Evolutionary conservation across 331 rosid genomes (phyloP).

Genomic region (Acacia pycnantha): DNA sequence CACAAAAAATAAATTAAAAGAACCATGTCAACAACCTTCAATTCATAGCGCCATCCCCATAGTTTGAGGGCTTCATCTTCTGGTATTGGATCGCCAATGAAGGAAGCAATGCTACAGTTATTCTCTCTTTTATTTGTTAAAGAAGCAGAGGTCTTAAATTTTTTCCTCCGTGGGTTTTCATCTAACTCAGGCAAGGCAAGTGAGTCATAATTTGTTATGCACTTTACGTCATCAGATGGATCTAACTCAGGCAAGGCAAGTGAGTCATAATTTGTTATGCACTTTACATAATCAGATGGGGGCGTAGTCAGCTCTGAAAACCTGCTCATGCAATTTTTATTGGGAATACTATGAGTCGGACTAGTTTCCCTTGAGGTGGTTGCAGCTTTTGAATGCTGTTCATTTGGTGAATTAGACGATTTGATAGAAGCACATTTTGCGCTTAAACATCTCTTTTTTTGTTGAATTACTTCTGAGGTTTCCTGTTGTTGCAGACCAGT

Average conservation of each 20-base stretch:
- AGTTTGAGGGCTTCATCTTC: slow-evolving; percentile 74
- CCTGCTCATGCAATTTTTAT: slow-evolving; percentile 17
- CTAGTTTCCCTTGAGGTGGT: slow-evolving; percentile 27
- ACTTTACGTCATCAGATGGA: slow-evolving; percentile 36
- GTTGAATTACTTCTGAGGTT: slow-evolving; percentile 17
- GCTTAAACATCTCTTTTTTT: slow-evolving; percentile 9
- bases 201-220: slow-evolving; percentile 34
- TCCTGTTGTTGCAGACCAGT: neutral
- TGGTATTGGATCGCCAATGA: slow-evolving; percentile 80
- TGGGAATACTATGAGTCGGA: slow-evolving; percentile 18
- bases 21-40: slow-evolving; percentile 62
- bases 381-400: slow-evolving; percentile 22
- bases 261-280: slow-evolving; percentile 34
- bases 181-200: slow-evolving; percentile 36
- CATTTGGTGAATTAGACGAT: slow-evolving; percentile 39
- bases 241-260: slow-evolving; percentile 36
- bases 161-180: slow-evolving; percentile 42
- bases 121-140: slow-evolving; percentile 20
- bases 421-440: slow-evolving; percentile 22
- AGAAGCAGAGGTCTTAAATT: slow-evolving; percentile 32
- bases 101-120: slow-evolving; percentile 34
- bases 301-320: slow-evolving; percentile 33
- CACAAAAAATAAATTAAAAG: too few species aligned
- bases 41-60: slow-evolving; percentile 94
- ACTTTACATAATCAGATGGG: slow-evolving; percentile 36